Base-by-base conservation (phyloP, 1,139 yeast genomes). In the Komagataea norvegica region DNA sequence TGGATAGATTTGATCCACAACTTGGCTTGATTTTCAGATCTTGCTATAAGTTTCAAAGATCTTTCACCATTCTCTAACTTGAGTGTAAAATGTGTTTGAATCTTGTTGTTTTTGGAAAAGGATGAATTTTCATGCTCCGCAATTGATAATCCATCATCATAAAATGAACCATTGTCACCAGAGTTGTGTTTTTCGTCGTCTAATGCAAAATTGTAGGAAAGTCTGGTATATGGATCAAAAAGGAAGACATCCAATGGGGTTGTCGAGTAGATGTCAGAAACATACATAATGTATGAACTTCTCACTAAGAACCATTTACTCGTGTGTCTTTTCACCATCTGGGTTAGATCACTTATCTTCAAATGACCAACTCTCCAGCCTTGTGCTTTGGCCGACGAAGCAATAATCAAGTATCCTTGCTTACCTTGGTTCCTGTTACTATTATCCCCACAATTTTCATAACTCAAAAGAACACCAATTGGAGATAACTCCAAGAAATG, bases 341-440 rank as follows among this genome's bases (percentile, higher is more conserved):
- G 87, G 49, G 74, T 77, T 50, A 87, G 67, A 54, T 87, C 96
- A 47, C 78, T 77, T 8, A 87, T 79, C 45, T 74, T 78, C 62
- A 87, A 78, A 56, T 89, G 96, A 6, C 94, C 86, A 11, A 89
- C 96, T 54, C 95, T 71, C 98, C 98, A 91, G 3, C 97, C 97
- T 58, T 86, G 95, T 1, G 88, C 71, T 44, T 77, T 77, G 1
- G 97, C 91, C 1, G 88, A 76, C 1, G 96, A 82, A 16, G 89
- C 77, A 31, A 88, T 74, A 44, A 84, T 77, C 40, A 91, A 63
- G 37, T 77, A 74, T 5, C 98, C 98, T 61, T 91, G 96, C 52
- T 89, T 91, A 2, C 98, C 95, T 41, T 75, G 78, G 53, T 70
- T 83, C n/a, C n/a, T n/a, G n/a, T n/a, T n/a, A n/a, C n/a, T n/a